Evolutionary conservation across 176 grass and related monocot species (phyloP).

Genomic region (Tillandsia fasciculata): DNA sequence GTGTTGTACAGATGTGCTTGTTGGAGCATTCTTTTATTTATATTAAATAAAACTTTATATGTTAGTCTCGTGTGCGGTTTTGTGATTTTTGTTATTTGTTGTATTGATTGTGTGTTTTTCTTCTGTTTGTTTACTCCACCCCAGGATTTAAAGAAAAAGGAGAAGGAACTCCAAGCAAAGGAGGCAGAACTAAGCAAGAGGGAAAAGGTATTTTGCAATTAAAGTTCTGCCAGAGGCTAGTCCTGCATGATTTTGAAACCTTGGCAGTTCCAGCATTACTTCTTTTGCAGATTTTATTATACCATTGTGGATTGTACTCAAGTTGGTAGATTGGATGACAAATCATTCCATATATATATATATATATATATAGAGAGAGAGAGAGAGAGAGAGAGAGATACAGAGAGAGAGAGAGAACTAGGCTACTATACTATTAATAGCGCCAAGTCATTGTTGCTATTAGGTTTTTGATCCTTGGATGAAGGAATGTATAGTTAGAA

Average conservation of each 20-base stretch:
- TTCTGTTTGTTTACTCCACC: conserved; percentile 10
- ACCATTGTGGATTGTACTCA: not conserved
- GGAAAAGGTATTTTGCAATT: conserved; percentile 52
- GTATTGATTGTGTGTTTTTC: not conserved
- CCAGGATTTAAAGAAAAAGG: conserved; percentile 84
- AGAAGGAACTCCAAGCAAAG: conserved; percentile 87
- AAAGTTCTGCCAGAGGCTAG: not conserved
- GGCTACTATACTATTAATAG: no score
- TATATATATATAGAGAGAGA: not conserved
- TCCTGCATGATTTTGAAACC: conserved; percentile 1
- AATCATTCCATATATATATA: not conserved
- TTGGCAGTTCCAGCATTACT: not conserved
- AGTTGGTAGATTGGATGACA: not conserved
- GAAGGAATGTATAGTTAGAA: no score
- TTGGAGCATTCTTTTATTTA: not conserved
- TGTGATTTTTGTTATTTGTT: not conserved
- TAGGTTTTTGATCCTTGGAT: no score
- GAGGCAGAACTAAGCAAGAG: conserved; percentile 84
- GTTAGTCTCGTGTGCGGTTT: not conserved
- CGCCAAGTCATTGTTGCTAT: no score
- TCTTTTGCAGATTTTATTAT: not conserved
- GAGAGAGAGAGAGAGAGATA: no score
- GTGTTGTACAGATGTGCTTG: not conserved
- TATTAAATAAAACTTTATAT: not conserved
- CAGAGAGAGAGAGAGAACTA: no score